Conservation (phyloP, 2,329 filamentous ascomycete genomes). For the Fusarium nanum region DNA sequence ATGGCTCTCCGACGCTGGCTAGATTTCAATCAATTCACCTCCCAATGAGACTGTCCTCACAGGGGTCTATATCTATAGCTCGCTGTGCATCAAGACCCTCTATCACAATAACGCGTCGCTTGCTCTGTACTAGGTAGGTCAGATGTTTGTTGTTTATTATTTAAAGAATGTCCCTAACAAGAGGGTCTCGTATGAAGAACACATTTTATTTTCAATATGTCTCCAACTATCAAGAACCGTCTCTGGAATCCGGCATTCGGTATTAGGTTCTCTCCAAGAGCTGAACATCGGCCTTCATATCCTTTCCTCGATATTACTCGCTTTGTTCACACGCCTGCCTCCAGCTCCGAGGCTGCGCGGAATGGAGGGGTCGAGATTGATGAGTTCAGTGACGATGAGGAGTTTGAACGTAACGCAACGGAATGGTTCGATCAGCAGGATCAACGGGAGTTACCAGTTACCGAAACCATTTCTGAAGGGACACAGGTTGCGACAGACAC, state of each 20-base stretch:
- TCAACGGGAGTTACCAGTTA: background rate
- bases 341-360: background rate
- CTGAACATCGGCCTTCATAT: slow-evolving; percentile 39
- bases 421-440: slow-evolving; percentile 47
- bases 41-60: slow-evolving; percentile 39
- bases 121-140: slow-evolving; percentile 33
- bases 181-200: slow-evolving; percentile 2
- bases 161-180: slow-evolving; percentile 26
- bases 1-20: slow-evolving; percentile 41
- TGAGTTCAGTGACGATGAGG: slow-evolving; percentile 42
- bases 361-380: slow-evolving; percentile 10
- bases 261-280: slow-evolving; percentile 48
- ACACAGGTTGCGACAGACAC: background rate
- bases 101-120: slow-evolving; percentile 25
- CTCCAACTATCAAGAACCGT: slow-evolving; percentile 27
- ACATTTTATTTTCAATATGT: slow-evolving; percentile 33
- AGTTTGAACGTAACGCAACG: slow-evolving; percentile 41
- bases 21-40: slow-evolving; percentile 20
- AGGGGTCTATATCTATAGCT: slow-evolving; percentile 40
- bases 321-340: slow-evolving; percentile 41
- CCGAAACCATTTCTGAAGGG: slow-evolving; percentile 11
- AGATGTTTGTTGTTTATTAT: background rate
- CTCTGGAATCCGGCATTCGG: slow-evolving; percentile 49
- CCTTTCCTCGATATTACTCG: slow-evolving; percentile 45
- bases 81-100: slow-evolving; percentile 47